These are phyloP conservation scores for Mucor sp. DNA, from an alignment of 371 early-diverging fungal species.

Conservation along the genomic window DNA sequence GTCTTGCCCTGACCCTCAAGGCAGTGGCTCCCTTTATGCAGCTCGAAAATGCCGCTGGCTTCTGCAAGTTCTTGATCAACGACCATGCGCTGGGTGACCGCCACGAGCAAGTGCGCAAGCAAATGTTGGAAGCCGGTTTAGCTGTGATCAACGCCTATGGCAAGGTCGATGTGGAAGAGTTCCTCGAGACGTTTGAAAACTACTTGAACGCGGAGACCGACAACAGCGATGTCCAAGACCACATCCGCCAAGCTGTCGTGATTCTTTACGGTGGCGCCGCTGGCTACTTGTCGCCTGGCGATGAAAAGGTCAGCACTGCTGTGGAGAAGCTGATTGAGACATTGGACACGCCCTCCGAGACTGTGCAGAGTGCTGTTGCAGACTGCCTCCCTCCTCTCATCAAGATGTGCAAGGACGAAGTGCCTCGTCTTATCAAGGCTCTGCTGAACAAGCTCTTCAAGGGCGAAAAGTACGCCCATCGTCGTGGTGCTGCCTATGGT, in stretches of 20 bases:
- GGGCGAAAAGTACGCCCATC: conserved; percentile 81
- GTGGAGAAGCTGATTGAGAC: conserved; percentile 88
- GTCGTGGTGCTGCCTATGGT: conserved; percentile 97
- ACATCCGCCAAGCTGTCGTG: conserved; percentile 88
- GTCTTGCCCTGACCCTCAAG: conserved; percentile 77
- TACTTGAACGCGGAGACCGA: conserved; percentile 69
- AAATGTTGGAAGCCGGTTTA: conserved; percentile 89
- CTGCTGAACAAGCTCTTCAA: conserved; percentile 75
- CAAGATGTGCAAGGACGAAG: conserved; percentile 67
- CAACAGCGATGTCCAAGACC: conserved; percentile 70
- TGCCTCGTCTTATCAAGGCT: conserved; percentile 62
- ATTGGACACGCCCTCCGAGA: conserved; percentile 92
- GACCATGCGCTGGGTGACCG: conserved; percentile 89
- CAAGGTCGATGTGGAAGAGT: conserved; percentile 57
- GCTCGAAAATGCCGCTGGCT: conserved; percentile 48
- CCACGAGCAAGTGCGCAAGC: conserved; percentile 74
- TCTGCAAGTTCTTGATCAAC: conserved; percentile 82
- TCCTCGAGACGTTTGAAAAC: conserved; percentile 78
- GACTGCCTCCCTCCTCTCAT: conserved; percentile 94
- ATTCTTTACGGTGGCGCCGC: conserved; percentile 93
- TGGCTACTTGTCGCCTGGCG: conserved; percentile 75
- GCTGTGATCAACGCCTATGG: conserved; percentile 78
- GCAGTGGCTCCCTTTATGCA: conserved; percentile 70
- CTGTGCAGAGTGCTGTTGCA: conserved; percentile 93
- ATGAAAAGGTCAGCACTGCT: conserved; percentile 77